Base-by-base conservation (phyloP, 2,329 filamentous ascomycete genomes). In the Graphium sp. region DNA sequence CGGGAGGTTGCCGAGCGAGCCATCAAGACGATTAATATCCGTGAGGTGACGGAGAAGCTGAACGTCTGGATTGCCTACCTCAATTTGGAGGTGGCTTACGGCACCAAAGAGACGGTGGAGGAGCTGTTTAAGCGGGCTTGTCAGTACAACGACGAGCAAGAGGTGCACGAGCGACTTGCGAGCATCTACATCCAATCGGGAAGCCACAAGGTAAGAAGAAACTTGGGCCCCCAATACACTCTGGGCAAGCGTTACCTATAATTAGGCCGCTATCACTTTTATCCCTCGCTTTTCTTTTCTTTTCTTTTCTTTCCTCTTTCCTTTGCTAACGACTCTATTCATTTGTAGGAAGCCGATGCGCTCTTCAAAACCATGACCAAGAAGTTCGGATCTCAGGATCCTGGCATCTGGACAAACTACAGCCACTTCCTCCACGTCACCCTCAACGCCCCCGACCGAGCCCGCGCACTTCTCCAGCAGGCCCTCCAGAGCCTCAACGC, bases 11-110 rank as follows among this genome's bases (percentile, higher is more conserved):
- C 83, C 2, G 80, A 94, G 53, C 78, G 89, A 35, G 89, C 89
- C 12, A 68, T 95, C 37, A 75, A 77, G 46, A 91, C 79, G 11
- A 95, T 98, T 56, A 80, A 82, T 50, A 82, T 91, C 35, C 73
- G 81, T 16, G 84, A 94, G 48, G 80, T 93, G 48, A 73, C 75
- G 3, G 89, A 94, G 54, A 94, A 94, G 55, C 60, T 92, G 41
- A 92, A 94, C 49, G 72, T 94, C 30, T 98, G 89, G 91, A 75
- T 91, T 34, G 89, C 85, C 1, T 72, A 87, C 47, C 70, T 98
- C 41, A 95, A 98, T 57, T 59, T 98, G 41, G 89, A 98, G 54
- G 84, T 89, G 37, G 75, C 78, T 6, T 94, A 91, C 46, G 83
- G 83, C 35, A 81, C 67, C 39, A 78, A 89, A 33, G 80, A 89